A percentile compares a stretch with the other conserved stretches of the same genome.
phyloP scores from a whole-genome alignment of 1,284 basidiomycete genomes.

The Afroboletus lepidellus region DNA sequence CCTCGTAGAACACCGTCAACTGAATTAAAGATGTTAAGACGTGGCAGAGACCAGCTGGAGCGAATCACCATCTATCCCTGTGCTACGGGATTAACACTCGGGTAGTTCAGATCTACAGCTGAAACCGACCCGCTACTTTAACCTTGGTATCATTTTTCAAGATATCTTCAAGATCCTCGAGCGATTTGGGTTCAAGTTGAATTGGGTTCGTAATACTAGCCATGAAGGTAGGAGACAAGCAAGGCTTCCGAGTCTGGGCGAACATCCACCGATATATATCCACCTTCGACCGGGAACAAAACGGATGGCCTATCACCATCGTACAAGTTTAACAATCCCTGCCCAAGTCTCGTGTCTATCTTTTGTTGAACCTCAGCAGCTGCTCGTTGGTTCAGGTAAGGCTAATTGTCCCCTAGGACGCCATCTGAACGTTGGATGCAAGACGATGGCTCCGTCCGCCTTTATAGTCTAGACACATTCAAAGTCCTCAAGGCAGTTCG shows the following conservation, averaged over 20 bases:
- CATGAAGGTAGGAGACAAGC: slow-evolving; percentile 14
- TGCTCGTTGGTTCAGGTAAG: slow-evolving; percentile 56
- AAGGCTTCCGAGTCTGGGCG: neutral
- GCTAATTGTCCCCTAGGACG: neutral
- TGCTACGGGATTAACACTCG: neutral
- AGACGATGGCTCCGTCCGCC: slow-evolving; percentile 71
- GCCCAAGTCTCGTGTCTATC: slow-evolving; percentile 48
- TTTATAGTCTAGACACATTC: slow-evolving; percentile 58
- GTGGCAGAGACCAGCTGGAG: slow-evolving; percentile 6
- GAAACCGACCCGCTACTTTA: slow-evolving; percentile 81
- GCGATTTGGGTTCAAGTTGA: slow-evolving; percentile 50
- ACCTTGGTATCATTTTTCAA: slow-evolving; percentile 77
- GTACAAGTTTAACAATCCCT: slow-evolving; percentile 38
- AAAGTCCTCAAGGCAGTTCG: slow-evolving; percentile 66
- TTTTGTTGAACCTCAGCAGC: slow-evolving; percentile 42
- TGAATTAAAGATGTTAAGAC: slow-evolving; percentile 28
- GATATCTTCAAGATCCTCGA: slow-evolving; percentile 57
- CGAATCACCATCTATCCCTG: slow-evolving; percentile 66
- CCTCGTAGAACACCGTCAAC: slow-evolving; percentile 93
- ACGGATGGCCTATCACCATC: slow-evolving; percentile 17
- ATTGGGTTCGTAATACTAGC: slow-evolving; percentile 28
- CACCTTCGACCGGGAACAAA: neutral
- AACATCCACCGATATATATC: neutral
- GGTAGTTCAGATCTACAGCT: neutral
- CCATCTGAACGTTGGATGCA: neutral